A percentile compares a stretch with the other conserved stretches of the same genome.
Evolutionary conservation across 176 grass and related monocot genomes (phyloP).

Genomic region (Carex pumila): DNA sequence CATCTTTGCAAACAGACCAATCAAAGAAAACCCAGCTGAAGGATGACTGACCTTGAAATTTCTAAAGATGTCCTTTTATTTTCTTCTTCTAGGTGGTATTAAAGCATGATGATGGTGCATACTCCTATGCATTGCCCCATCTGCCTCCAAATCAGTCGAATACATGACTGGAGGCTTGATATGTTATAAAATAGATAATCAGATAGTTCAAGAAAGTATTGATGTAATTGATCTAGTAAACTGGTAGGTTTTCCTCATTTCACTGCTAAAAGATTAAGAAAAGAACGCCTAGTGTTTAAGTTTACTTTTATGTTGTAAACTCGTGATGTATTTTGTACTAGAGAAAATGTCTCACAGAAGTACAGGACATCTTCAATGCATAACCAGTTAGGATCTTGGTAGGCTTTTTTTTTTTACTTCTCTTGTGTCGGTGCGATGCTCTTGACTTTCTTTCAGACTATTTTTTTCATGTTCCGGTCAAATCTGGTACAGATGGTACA

Average conservation of each 20-base stretch:
- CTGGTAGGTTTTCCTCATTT: neutral
- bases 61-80: neutral
- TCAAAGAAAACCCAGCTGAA: neutral
- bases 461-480: neutral
- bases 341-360: neutral
- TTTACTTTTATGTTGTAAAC: neutral
- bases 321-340: neutral
- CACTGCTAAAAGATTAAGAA: neutral
- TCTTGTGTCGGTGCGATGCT: neutral
- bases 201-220: slow-evolving; percentile 6
- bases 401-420: neutral
- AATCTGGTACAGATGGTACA: neutral
- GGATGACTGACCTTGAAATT: neutral
- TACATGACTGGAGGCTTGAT: neutral
- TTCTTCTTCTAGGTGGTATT: neutral
- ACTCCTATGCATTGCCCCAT: neutral
- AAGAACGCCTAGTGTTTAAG: neutral
- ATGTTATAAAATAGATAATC: neutral
- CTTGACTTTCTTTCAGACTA: neutral
- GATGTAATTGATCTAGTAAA: slow-evolving; percentile 4
- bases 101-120: neutral
- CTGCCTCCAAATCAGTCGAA: neutral
- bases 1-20: neutral
- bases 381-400: neutral
- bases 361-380: neutral